Evolutionary conservation across 257 asterid species (phyloP).

Genomic region (Asclepias syriaca): DNA sequence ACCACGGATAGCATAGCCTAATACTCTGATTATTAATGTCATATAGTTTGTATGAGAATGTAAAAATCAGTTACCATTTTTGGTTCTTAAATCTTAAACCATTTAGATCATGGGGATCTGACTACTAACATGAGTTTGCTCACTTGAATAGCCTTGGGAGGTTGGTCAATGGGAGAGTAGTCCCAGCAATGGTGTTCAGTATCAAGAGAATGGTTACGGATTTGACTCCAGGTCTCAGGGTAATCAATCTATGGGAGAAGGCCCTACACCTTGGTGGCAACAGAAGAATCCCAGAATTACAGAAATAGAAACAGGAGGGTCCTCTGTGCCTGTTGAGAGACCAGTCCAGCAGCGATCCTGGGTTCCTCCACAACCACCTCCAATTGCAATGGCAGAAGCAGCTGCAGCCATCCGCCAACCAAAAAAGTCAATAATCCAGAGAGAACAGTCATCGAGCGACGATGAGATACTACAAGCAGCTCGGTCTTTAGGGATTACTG

Average conservation of each 20-base stretch:
- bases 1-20: background rate
- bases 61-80: background rate
- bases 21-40: background rate
- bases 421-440: constrained; percentile 47
- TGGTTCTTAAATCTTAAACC: background rate
- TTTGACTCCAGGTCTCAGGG: constrained; percentile 30
- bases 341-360: constrained; percentile 63
- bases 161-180: constrained; percentile 44
- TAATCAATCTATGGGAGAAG: constrained; percentile 44
- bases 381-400: constrained; percentile 88
- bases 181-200: constrained; percentile 32
- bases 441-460: constrained; percentile 51
- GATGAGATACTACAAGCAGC: constrained; percentile 48
- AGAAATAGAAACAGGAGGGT: constrained; percentile 48
- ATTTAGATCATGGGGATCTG: background rate
- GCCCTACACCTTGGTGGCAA: constrained; percentile 57
- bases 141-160: constrained; percentile 84
- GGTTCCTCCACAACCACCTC: constrained; percentile 98
- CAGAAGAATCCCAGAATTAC: constrained; percentile 51
- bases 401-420: constrained; percentile 95
- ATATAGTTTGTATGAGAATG: background rate
- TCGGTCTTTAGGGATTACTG: constrained; percentile 43
- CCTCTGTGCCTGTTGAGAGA: constrained; percentile 31
- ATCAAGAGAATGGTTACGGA: constrained; percentile 39
- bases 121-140: constrained; percentile 10